Base-by-base conservation (phyloP, 164 flowering plant species). In the Vitis rupestris region DNA sequence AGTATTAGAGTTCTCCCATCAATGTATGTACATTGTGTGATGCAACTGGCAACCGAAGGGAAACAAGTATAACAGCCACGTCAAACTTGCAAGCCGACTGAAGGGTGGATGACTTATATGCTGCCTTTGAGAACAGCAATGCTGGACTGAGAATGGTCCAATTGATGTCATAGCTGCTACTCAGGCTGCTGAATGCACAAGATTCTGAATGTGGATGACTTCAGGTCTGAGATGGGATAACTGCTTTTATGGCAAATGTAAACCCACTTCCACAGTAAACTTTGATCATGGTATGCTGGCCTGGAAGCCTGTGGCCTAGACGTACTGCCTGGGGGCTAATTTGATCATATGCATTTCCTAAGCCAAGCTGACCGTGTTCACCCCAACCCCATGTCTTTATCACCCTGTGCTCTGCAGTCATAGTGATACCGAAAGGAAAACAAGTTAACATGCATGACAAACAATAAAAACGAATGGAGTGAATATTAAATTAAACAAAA, bases 381-480 rank as follows among this genome's bases (percentile, higher is more conserved):
- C 97, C 99, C 99, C 99, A 94, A 27, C 97, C 99, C 97, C 97
- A 94, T 62, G 87, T 82, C 87, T 74, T 80, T 56, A 91, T 64
- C 10, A 67, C 71, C 75, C 93, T 91, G 69, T 75, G 69, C 68
- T 80, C 98, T 91, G 87, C 75, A 79, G 44, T n/a, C 13, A 16
- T 16, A 69, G 52, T 37, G 27, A 62, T 23, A 53, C 3, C 59
- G 4, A 47, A 15, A 16, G 7, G 30, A 5, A 52, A 54, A 16
- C 3, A 16, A 65, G 57, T 62, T 31, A 61, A 13, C 55, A 51
- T 60, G 23, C 44, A 37, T 19, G 48, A 37, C 37, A 68, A 61
- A 52, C 16, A 31, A 63, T 3, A 13, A 19, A 8, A 2, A 51
- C 15, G 27, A 4, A 67, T 13, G 53, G 17, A 50, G 10, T 14